Evolutionary conservation across 2,329 filamentous ascomycete species (phyloP), one percentile per base, ranked within the genome.

Genomic region (Clarireedia hainanense): DNA sequence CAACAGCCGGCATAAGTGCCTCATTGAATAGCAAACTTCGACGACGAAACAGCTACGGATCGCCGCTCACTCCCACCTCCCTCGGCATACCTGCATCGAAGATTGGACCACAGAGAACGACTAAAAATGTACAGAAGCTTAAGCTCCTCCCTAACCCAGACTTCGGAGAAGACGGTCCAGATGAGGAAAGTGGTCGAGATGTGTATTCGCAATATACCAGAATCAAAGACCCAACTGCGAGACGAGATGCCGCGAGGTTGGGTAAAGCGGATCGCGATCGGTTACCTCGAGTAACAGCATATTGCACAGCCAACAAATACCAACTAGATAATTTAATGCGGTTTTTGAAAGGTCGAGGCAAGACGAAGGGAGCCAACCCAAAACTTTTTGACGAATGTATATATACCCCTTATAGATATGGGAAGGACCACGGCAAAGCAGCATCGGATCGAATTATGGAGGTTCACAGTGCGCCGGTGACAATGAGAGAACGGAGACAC

Each of bases 361-460:
- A 88, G 71, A 81, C 82, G 34, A 82, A 89, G 64, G 89, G 89
- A 17, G 84, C 91, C 15, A 88, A 84, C 58, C 92, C 94, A 1
- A 97, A 96, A 72, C 75, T 94, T 57, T 96, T 96, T 64, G 94
- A 99, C 70, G 94, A 99, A 72, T 99, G 94, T 71, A 90, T 99
- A 64, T 99, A 99, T 73, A 90, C 92, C 10, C 90, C 92, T 0
- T 99, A 95, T 71, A 86, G 84, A 66, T 96, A 96, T 70, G 77
- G 78, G 43, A 78, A 81, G 54, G 64, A 39, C 42, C 40, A 17
- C 20, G 52, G 39, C 9, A 58, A 57, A 39, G 64, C 65, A 64
- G 76, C 74, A 24, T 60, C 59, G n/a, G 58, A 63, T 10, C 50
- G 63, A 26, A 57, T 58, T 3, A 46, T 63, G 47, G 63, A 67